Base-by-base conservation (phyloP, 768 basidiomycete species). In the Tubosaeta sp. region DNA sequence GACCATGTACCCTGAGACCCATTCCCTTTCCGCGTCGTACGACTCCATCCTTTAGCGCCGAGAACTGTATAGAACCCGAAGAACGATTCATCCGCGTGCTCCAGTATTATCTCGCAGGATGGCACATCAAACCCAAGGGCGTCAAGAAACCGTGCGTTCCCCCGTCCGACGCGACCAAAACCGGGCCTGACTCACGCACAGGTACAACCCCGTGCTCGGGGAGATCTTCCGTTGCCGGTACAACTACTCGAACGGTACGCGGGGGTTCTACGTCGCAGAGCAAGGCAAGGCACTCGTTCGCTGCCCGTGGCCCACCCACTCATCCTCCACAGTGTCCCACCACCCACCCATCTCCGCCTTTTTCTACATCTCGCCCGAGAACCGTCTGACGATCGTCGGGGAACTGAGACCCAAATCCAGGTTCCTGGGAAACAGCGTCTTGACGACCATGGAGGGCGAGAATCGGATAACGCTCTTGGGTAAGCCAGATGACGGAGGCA, bases 101-200 rank as follows among this genome's bases (percentile, higher is more conserved):
- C 32, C 87, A 89, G 56, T 97, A 95, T 68, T 99, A 97, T 68
- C 85, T 99, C 43, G 87, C 91, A n/a, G 97, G 97, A 22, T 99
- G 97, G 97, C 97, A 98, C 72, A 95, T 97, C 74, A 97, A 97
- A 72, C 95, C 97, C 59, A 95, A 90, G 74, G 97, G 94, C 48
- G 97, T 98, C 55, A 99, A 99, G 87, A 99, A 99, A 73, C 95
- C 95, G 83, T 94, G 63, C 72, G 88, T 76, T 22, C 54, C 43
- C 11, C 43, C 2, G 33, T 38, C n/a, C 17, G 27, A 5, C 34
- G 29, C 22, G 11, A 0, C 25, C 12, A n/a, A 44, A 46, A 48
- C 45, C 42, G 41, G 43, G 52, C 57, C 47, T 56, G 14, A n/a
- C 31, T 26, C 42, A 43, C 11, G 51, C 25, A 50, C 65, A 92